phyloP scores from a whole-genome alignment of 75 land plant species.

The Cryptomeria japonica region DNA sequence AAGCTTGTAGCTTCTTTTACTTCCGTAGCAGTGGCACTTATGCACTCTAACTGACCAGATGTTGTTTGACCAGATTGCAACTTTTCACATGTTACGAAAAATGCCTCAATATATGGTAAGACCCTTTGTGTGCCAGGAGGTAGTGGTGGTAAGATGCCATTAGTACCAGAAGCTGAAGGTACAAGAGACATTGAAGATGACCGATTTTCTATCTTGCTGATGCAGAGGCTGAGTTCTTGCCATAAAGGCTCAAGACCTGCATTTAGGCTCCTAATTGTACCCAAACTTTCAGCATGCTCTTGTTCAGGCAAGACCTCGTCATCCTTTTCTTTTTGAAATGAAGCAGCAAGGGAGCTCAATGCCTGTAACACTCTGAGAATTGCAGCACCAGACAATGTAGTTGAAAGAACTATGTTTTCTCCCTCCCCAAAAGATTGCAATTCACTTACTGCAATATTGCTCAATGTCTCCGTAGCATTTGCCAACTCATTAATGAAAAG shows the following conservation, averaged over 20 bases:
- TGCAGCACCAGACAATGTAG: constrained; percentile 79
- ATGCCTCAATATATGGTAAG: constrained; percentile 94
- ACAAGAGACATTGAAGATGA: constrained; percentile 48
- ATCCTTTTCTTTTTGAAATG: constrained; percentile 56
- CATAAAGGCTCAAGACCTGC: constrained; percentile 81
- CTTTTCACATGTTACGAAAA: constrained; percentile 97
- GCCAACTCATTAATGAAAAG: constrained; percentile 90
- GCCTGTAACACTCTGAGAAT: constrained; percentile 89
- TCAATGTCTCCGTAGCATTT: constrained; percentile 66
- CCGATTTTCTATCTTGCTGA: constrained; percentile 77
- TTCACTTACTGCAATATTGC: constrained; percentile 72
- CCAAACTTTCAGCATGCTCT: constrained; percentile 54
- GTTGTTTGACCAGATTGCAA: constrained; percentile 68
- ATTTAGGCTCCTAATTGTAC: constrained; percentile 65
- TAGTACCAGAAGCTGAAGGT: constrained; percentile 27
- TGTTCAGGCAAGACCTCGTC: constrained; percentile 36
- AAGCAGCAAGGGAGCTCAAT: constrained; percentile 77
- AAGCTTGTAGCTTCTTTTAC: constrained; percentile 63
- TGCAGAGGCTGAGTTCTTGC: constrained; percentile 83
- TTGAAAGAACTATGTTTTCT: constrained; percentile 65
- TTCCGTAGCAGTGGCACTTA: constrained; percentile 47
- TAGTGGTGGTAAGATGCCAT: constrained; percentile 69
- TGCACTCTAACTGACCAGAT: constrained; percentile 37
- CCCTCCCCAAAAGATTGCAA: constrained; percentile 67
- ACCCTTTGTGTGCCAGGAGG: constrained; percentile 94